Evolutionary conservation across 1,284 basidiomycete species (phyloP), one percentile per base, ranked within the genome.

Genomic region (Irpex lacteus): DNA sequence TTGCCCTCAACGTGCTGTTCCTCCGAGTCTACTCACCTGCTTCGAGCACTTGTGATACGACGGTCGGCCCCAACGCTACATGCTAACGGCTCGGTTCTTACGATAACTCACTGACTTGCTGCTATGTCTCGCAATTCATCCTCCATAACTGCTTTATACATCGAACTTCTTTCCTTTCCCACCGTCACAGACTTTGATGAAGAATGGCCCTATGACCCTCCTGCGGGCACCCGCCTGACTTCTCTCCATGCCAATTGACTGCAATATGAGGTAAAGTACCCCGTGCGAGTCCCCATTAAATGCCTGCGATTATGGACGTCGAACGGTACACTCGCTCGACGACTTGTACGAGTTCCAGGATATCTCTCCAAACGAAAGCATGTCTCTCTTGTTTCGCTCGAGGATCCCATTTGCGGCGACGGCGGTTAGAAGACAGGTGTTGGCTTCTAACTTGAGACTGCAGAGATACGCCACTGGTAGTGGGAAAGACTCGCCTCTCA

Each of bases 401-500:
- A 15, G 40, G 5, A 4, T 49, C n/a, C 26, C 54, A 4, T 13
- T 18, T 36, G 53, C 36, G 37, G 55, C 60, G 60, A 8, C 60
- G 55, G 54, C 40, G 53, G 15, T 40, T 21, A 47, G n/a, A 34
- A 36, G 11, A 49, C 47, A 47, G 7, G 53, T 21, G 34, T 26
- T 18, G 6, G 32, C n/a, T 7, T 15, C 60, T 11, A 21, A 18
- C n/a, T 18, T 53, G 54, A 58, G 19, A 32, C 21, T 36, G 34
- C 32, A 32, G 34, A 8, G 50, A 18, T 49, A 44, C 40, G 21
- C 36, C 63, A 66, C 60, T 59, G 62, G 8, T 66, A 63, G 56
- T 64, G 69, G 32, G 60, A 62, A 19, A 54, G 63, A 5, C 55
- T 67, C 67, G n/a, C 62, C 66, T 60, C 9, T 61, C 57, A 58